Evolutionary conservation across 2,329 filamentous ascomycete species (phyloP), one percentile per base, ranked within the genome.

Genomic region (Metarhizium guizhouense): DNA sequence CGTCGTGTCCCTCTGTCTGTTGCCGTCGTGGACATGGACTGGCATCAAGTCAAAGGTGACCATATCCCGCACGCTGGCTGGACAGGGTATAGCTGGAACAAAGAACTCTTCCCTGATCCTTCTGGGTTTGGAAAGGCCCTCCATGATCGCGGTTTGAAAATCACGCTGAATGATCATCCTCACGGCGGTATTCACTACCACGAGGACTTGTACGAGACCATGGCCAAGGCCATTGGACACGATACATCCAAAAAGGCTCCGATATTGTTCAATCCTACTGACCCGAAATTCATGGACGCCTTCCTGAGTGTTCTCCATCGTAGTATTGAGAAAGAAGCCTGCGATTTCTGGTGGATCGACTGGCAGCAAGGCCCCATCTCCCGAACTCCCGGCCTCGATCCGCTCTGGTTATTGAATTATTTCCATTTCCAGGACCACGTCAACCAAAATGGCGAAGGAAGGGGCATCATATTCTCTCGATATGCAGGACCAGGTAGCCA

Each of bases 331-430:
- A 71, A 76, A 1, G 69, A 80, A 13, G 82, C 78, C 1, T 74
- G 77, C 30, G 82, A 85, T 61, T 84, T 86, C 56, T 85, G 82
- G 81, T 86, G 83, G 83, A 74, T 85, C 36, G 83, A 86, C 64
- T 86, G 82, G 83, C 83, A 86, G 65, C 83, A 86, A 64, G 83
- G 83, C 2, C 69, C 72, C 2, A 70, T 74, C 55, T 81, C 80
- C 1, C 73, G 74, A 36, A 73, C 84, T 6, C 77, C 76, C 0
- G 81, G 82, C 1, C 70, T 86, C 3, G 83, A 86, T 64, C 83
- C 83, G 0, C 69, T 86, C 0, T 86, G 83, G 83, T 68, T 85
- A 30, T 72, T 86, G 25, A 86, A 86, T 61, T 82, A 86, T 64
- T 85, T 79, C 62, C 81, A 85, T 56, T 85, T 80, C 63, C 69